Evolutionary conservation across 1,284 basidiomycete species (phyloP).

Genomic region (Chondrostereum purpureum): DNA sequence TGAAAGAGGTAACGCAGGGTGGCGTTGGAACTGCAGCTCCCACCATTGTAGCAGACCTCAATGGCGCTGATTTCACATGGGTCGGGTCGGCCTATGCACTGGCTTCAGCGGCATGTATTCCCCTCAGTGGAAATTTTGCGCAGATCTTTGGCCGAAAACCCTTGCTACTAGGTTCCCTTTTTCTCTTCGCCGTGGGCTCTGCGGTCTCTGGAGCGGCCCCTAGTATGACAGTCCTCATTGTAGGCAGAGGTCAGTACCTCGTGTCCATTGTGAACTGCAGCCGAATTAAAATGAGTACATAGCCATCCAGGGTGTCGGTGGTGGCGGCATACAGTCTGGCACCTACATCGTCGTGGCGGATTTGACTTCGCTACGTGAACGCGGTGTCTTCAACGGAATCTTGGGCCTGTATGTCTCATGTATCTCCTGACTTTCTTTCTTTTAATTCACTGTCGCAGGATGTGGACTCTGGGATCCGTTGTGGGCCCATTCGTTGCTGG

Average conservation of each 20-base stretch:
- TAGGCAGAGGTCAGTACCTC: constrained; percentile 26
- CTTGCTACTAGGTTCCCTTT: constrained; percentile 26
- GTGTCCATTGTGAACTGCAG: too few relatives aligned
- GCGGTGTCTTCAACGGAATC: constrained; percentile 18
- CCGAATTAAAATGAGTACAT: too few relatives aligned
- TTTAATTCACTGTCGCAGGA: constrained; percentile 17
- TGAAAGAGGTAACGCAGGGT: constrained; percentile 16
- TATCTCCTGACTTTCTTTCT: constrained; percentile 19
- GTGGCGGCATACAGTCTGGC: constrained; percentile 26
- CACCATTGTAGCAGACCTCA: constrained; percentile 18
- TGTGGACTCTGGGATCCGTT: background rate
- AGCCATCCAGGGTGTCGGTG: constrained; percentile 27
- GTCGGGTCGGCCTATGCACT: constrained; percentile 26
- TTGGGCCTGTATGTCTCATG: constrained; percentile 17
- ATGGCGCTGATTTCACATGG: constrained; percentile 23
- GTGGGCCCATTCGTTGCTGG: constrained; percentile 1
- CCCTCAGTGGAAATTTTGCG: constrained; percentile 24
- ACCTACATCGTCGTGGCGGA: constrained; percentile 27
- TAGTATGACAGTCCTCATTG: constrained; percentile 37
- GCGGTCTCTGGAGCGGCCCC: constrained; percentile 35
- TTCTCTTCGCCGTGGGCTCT: constrained; percentile 31
- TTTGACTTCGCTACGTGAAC: constrained; percentile 10
- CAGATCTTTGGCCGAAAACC: constrained; percentile 29
- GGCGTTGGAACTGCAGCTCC: constrained; percentile 28
- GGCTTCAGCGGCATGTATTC: constrained; percentile 26